Evolutionary conservation across 75 land plant genomes (phyloP).

Genomic region (Cupressus sempervirens): DNA sequence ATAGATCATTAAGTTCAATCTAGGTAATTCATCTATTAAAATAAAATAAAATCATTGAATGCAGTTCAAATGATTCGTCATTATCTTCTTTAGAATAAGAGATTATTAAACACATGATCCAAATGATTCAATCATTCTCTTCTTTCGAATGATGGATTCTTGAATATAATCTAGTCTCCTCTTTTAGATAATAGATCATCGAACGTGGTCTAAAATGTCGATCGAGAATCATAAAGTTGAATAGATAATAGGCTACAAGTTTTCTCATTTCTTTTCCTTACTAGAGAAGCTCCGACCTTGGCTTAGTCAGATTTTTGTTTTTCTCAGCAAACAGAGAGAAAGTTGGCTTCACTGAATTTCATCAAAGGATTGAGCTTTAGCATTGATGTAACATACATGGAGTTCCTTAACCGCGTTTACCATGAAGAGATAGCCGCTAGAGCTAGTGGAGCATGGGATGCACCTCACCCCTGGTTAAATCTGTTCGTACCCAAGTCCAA

Average conservation of each 20-base stretch:
- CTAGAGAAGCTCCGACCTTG: background rate
- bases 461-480: slow-evolving; percentile 83
- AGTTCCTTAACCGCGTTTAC: slow-evolving; percentile 61
- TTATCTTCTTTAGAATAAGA: too few species aligned
- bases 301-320: background rate
- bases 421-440: slow-evolving; percentile 48
- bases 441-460: slow-evolving; percentile 54
- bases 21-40: too few species aligned
- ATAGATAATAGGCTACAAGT: slow-evolving; percentile 6
- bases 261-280: background rate
- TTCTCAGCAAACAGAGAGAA: slow-evolving; percentile 31
- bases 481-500: slow-evolving; percentile 49
- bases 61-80: too few species aligned
- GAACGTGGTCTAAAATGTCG: too few species aligned
- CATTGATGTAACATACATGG: slow-evolving; percentile 53
- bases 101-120: too few species aligned
- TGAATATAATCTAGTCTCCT: too few species aligned
- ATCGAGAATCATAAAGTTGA: too few species aligned
- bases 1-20: too few species aligned
- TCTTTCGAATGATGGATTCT: too few species aligned
- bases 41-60: too few species aligned
- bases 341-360: slow-evolving; percentile 38
- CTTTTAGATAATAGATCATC: too few species aligned
- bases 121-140: too few species aligned
- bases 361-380: slow-evolving; percentile 36